Base-by-base conservation (phyloP, 257 asterid genomes). In the Nicotiana tomentosiformis region DNA sequence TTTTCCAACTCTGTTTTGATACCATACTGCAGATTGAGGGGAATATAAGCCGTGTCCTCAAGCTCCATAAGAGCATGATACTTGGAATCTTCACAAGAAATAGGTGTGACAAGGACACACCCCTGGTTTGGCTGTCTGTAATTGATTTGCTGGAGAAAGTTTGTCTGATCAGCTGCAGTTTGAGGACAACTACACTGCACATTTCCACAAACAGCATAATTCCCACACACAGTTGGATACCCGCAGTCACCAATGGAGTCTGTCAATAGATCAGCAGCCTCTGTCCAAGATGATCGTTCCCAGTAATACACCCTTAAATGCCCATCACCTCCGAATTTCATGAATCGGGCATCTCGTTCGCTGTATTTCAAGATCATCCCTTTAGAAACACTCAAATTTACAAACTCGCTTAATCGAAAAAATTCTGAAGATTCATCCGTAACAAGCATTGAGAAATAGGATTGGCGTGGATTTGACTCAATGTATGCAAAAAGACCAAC, bases 101-200 rank as follows among this genome's bases (percentile, higher is more conserved):
- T 69, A 20, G 79, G 88, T 30, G 77, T 69, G 12, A 14, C 3
- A 18, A 46, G 62, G 33, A 81, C 15, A 61, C 84, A 85, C 33
- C 86, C 86, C 33, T 67, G 79, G 32, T 65, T 69, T 30, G 84
- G 78, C 16, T 77, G 57, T 62, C 72, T 43, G 9, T 32, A 68
- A 35, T 69, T 49, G 1, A 32, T 77, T 65, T 61, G 82, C 68
- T 18, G 80, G 83, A 85, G 30, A 61, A 85, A 77, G 57, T 8
- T 77, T n/a, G 35, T 37, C 39, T 43, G 83, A 14, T 9, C 83
- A 57, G n/a, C 55, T 5, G 81, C 69, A 33, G 70, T n/a, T 61
- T 86, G 77, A 49, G 37, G 78, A 78, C 84, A 85, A 56, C 33
- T 11, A 61, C 84, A 82, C 66, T 67, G 68, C 23, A 81, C 77